A percentile compares a stretch with the other conserved stretches of the same genome.
These are phyloP conservation scores for Fusarium sp. DNA, from an alignment of 2,329 filamentous ascomycete species.

Conservation along the genomic window DNA sequence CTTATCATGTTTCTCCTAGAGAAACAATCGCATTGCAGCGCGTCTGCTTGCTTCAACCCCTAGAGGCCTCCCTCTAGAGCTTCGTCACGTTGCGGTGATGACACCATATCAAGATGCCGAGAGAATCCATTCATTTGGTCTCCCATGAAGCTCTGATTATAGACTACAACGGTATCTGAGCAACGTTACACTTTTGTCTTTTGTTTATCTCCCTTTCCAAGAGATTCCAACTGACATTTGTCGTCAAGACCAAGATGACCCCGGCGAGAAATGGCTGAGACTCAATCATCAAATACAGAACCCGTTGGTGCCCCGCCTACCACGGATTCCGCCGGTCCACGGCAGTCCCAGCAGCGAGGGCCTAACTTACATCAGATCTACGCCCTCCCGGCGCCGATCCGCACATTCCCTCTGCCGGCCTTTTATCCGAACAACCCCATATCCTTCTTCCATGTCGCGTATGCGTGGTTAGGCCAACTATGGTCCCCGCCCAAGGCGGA, in stretches of 20 bases:
- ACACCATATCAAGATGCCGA: conserved; percentile 70
- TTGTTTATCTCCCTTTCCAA: not conserved
- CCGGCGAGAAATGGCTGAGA: conserved; percentile 60
- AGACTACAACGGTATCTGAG: conserved; percentile 99
- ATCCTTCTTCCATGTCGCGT: conserved; percentile 84
- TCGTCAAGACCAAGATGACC: conserved; percentile 62
- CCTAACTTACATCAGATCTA: conserved; percentile 79
- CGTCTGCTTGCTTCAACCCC: not conserved
- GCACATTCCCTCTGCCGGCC: conserved; percentile 84
- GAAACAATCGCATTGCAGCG: not conserved
- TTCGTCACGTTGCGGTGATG: conserved; percentile 66
- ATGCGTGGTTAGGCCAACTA: conserved; percentile 81
- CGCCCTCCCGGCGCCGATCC: conserved; percentile 82
- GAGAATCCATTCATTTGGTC: conserved; percentile 71
- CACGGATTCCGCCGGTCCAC: conserved; percentile 38
- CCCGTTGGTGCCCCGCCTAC: conserved; percentile 42
- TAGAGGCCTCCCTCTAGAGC: conserved; percentile 27
- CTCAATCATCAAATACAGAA: conserved; percentile 45
- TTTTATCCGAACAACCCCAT: conserved; percentile 95
- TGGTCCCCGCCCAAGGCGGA: conserved; percentile 76
- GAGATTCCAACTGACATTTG: conserved; percentile 31
- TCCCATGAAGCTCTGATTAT: conserved; percentile 75
- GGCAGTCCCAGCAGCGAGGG: conserved; percentile 51
- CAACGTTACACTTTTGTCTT: conserved; percentile 48
- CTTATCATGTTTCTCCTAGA: not conserved